Evolutionary conservation across 2,329 filamentous ascomycete genomes (phyloP), one percentile per base, ranked within the genome.

Genomic region (Colletotrichum theobromicola): DNA sequence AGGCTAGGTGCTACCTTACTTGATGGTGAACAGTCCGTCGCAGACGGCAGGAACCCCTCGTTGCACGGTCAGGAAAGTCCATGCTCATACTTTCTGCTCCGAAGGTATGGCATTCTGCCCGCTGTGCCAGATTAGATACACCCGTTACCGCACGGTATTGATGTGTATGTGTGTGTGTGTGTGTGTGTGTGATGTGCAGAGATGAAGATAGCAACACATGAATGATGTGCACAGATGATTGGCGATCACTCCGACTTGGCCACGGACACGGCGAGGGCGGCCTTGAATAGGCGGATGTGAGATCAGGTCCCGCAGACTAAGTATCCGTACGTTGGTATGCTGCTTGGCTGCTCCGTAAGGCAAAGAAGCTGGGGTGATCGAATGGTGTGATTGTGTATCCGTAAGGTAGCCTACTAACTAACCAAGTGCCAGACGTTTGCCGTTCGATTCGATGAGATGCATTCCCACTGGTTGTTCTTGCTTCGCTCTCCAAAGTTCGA

Each of bases 211-310:
- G 42, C 26, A 18, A 62, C 72, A 71, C 72, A 74, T 72, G 72
- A 72, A 63, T 63, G 72, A 74, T 74, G 53, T 67, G 62, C 68
- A 62, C 62, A 62, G 42, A 74, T 72, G 72, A 74, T 66, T 57
- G 62, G 68, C 53, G 62, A 72, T 67, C 72, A 63, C 46, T 72
- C 62, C 62, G 62, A 63, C 42, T 62, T 5, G 34, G 10, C n/a
- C 28, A 15, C 53, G 42, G 42, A 13, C 10, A 46, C 21, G 57
- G 37, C 9, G 15, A 32, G 28, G 24, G 16, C 28, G 63, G 63
- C 42, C 35, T n/a, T 18, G 24, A 21, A n/a, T 30, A 57, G 24
- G 53, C 21, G 26, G 26, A 28, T 57, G 53, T 30, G 30, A 61
- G 28, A 18, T 16, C 26, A 30, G 58, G 30, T 61, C 58, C 26